phyloP scores from a whole-genome alignment of 257 asterid genomes.

The Ophiorrhiza pumila region DNA sequence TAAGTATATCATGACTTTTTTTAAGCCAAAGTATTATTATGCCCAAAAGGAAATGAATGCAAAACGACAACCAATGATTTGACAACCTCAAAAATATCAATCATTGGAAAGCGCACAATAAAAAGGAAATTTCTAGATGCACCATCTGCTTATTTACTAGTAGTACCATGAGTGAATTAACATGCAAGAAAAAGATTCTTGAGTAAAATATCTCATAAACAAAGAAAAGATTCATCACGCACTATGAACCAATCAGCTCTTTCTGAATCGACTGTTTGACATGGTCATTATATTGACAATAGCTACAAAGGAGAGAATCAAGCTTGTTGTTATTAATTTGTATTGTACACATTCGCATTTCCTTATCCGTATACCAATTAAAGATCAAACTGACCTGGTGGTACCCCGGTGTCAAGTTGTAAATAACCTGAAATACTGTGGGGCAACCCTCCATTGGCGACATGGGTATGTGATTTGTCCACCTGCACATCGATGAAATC shows the following conservation, averaged over 20 bases:
- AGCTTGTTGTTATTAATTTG: not conserved
- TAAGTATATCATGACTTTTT: too few relatives aligned
- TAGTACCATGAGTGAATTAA: not conserved
- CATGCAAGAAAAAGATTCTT: not conserved
- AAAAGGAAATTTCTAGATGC: not conserved
- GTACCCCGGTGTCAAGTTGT: constrained; percentile 56
- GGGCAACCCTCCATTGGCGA: constrained; percentile 74
- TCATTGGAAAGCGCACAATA: not conserved
- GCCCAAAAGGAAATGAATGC: not conserved
- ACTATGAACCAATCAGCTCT: constrained; percentile 1
- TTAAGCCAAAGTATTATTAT: not conserved
- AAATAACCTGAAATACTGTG: constrained; percentile 61
- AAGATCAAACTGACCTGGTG: constrained; percentile 50
- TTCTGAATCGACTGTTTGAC: not conserved
- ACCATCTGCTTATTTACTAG: not conserved
- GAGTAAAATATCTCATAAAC: not conserved
- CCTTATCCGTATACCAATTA: not conserved
- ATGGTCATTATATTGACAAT: not conserved
- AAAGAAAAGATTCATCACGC: not conserved
- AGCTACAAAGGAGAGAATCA: not conserved
- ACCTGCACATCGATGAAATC: constrained; percentile 35
- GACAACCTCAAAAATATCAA: not conserved
- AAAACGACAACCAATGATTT: not conserved
- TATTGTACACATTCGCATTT: not conserved
- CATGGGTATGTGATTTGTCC: constrained; percentile 64